Evolutionary conservation across 2,329 filamentous ascomycete species (phyloP).

Genomic region (Plenodomus lindquistii): DNA sequence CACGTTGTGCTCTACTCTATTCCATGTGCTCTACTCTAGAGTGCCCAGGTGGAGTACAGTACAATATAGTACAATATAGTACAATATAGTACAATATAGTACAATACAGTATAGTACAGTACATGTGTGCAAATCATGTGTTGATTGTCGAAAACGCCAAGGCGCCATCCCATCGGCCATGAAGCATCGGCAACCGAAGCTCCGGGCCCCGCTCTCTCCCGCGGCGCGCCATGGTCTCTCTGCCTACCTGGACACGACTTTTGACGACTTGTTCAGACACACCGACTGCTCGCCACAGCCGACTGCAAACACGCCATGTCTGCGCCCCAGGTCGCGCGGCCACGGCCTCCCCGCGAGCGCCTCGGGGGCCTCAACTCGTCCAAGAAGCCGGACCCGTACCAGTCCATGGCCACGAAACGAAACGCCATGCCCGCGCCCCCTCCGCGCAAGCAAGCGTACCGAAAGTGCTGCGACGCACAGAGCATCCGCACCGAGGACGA

Average conservation of each 20-base stretch:
- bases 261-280: too few relatives aligned
- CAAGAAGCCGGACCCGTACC: slow-evolving; percentile 19
- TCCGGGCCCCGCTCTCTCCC: slow-evolving; percentile 7
- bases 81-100: too few relatives aligned
- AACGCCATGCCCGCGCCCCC: slow-evolving; percentile 23
- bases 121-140: too few relatives aligned
- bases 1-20: too few relatives aligned
- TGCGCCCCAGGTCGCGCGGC: slow-evolving; percentile 20
- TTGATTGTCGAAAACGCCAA: slow-evolving; percentile 2
- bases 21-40: too few relatives aligned
- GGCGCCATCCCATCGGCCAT: not conserved
- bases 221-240: slow-evolving; percentile 11
- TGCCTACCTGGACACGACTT: not conserved
- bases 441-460: slow-evolving; percentile 15
- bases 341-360: slow-evolving; percentile 21
- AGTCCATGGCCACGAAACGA: slow-evolving; percentile 24
- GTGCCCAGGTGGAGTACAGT: too few relatives aligned
- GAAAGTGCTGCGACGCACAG: slow-evolving; percentile 35
- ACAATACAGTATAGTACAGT: too few relatives aligned
- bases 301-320: slow-evolving; percentile 18
- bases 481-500: slow-evolving; percentile 25
- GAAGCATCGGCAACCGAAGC: not conserved
- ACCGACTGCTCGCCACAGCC: not conserved
- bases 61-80: too few relatives aligned
- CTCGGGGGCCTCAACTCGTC: slow-evolving; percentile 30